A percentile compares a stretch with the other conserved stretches of the same genome.
Evolutionary conservation across 2,329 filamentous ascomycete species (phyloP).

Genomic region (Teratosphaeria destructans): DNA sequence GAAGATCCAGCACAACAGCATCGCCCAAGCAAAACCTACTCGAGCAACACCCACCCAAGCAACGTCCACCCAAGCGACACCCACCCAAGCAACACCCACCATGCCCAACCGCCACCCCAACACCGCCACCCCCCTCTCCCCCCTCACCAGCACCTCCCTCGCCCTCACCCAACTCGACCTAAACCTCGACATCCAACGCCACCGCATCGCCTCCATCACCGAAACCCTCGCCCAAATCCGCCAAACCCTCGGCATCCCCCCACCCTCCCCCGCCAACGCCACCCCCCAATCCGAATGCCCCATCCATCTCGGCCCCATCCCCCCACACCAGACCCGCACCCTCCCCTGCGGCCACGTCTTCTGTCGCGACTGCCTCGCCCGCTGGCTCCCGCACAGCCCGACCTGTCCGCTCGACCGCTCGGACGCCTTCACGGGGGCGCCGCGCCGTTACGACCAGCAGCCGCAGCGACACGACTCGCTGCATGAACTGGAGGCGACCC

Average conservation of each 20-base stretch:
- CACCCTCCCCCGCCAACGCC: background rate
- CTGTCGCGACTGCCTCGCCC: constrained; percentile 1
- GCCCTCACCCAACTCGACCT: background rate
- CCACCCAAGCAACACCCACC: background rate
- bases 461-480: background rate
- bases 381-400: background rate
- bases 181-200: background rate
- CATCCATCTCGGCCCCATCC: constrained; percentile 2
- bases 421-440: background rate
- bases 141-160: background rate
- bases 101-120: background rate
- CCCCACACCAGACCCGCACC: background rate
- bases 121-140: background rate
- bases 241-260: background rate
- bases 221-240: background rate
- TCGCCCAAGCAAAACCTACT: too few species aligned
- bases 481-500: background rate
- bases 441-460: background rate
- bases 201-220: background rate
- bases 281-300: background rate
- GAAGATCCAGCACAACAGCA: background rate
- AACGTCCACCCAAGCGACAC: background rate
- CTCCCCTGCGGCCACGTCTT: constrained; percentile 4
- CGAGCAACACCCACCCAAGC: too few species aligned
- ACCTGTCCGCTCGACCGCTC: constrained; percentile 1